These are phyloP conservation scores for Picochlorum sp. DNA, from an alignment of 139 green algal genomes.

Conservation along the genomic window DNA sequence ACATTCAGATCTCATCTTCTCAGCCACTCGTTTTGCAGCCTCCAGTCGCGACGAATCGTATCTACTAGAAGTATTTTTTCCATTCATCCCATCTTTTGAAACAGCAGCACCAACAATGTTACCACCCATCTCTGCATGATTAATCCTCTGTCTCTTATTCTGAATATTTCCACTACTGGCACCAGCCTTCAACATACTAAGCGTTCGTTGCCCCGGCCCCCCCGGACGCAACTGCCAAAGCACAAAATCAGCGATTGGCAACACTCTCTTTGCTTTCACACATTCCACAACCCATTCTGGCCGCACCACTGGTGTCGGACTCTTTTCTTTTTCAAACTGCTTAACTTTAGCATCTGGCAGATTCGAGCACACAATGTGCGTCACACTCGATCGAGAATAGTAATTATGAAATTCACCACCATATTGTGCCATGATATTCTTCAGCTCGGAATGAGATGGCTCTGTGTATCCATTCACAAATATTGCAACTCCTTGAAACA, in stretches of 20 bases:
- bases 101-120: too few relatives aligned
- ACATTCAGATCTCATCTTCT: slow-evolving; percentile 39
- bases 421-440: slow-evolving; percentile 82
- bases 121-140: too few relatives aligned
- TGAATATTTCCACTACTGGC: too few relatives aligned
- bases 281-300: slow-evolving; percentile 73
- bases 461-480: slow-evolving; percentile 79
- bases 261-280: slow-evolving; percentile 36
- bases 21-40: slow-evolving; percentile 34
- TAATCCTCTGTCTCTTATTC: too few relatives aligned
- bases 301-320: slow-evolving; percentile 50
- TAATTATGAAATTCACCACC: slow-evolving; percentile 85
- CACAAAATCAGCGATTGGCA: slow-evolving; percentile 35
- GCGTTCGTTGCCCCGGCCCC: slow-evolving; percentile 29
- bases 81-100: neutral
- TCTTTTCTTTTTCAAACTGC: slow-evolving; percentile 17
- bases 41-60: neutral
- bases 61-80: neutral
- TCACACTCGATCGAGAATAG: slow-evolving; percentile 49
- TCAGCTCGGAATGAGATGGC: slow-evolving; percentile 71
- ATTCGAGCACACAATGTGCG: slow-evolving; percentile 86
- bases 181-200: too few relatives aligned
- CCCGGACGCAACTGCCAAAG: slow-evolving; percentile 23
- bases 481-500: slow-evolving; percentile 79
- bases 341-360: slow-evolving; percentile 81